Evolutionary conservation across 331 rosid species (phyloP), one percentile per base, ranked within the genome.

Genomic region (Ulmus americana): DNA sequence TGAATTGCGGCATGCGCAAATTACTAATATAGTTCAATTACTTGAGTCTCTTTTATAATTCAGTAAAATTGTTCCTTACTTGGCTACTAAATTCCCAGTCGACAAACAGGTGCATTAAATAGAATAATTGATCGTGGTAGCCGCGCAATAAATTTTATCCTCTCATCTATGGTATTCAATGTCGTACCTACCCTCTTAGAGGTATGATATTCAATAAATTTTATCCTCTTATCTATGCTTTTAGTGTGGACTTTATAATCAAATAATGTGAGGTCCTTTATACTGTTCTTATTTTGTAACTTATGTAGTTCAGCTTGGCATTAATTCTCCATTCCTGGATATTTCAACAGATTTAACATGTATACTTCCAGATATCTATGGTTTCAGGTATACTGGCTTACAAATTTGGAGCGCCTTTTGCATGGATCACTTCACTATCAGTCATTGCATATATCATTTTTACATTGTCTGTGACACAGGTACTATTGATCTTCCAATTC

Each of bases 61-160:
- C 55, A 50, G 14, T 28, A 3, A 28, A n/a, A 13, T 51, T 28
- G 40, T 60, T 59, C 54, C 67, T 64, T 55, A 68, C 56, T 57
- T 77, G 72, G 59, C 61, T 49, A 52, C 63, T 78, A 59, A 66
- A 68, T 79, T 72, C 79, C 41, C 82, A 94, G 98, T 59, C 98
- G 97, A 66, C 97, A 94, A 80, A 94, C 98, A 13, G 98, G 98
- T 55, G 95, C 81, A 45, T 76, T 94, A 60, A 87, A 81, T 82
- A 83, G 97, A 87, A 94, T 83, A 61, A 94, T 94, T 70, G 98
- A 94, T 75, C 98, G 98, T 56, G 98, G 98, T 67, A 94, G 95
- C 80, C 97, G 98, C 7, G 95, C 91, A n/a, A 94, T 94, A 81
- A 94, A 85, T 74, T 94, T 89, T 77, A 90, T 94, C 75, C 95